Base-by-base conservation (phyloP, 345 rosid genomes). In the Raphanus raphanistrum region DNA sequence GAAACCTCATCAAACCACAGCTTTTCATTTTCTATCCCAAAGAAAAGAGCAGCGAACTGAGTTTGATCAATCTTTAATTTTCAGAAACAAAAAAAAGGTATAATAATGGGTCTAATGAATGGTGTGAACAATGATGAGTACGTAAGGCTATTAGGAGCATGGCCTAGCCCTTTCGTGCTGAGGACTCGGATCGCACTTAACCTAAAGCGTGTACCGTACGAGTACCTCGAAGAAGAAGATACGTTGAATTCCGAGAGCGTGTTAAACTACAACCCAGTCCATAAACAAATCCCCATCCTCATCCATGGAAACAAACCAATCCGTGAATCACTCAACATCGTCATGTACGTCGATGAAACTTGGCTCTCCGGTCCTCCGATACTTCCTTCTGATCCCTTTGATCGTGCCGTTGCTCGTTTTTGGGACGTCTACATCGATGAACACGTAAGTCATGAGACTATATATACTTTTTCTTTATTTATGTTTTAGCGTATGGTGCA, bases 141-240 rank as follows among this genome's bases (percentile, higher is more conserved):
- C 76, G 82, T 87, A 65, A 88, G 81, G 81, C 75, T 94, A 61
- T 16, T 94, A 43, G 96, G 97, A n/a, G 76, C 84, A 12, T 90
- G 96, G 94, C 82, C 94, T 6, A 94, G 98, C 45, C 98, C 98
- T 10, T 91, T 73, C 71, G 94, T 84, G 65, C 67, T 88, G 84
- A 86, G 98, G 80, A 81, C 91, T 5, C 77, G 88, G 77, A 85
- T 94, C 21, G 83, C 83, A 45, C 83, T 80, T 33, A 80, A 80
- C 77, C 73, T 80, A 64, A 80, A 80, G 73, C 11, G 32, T 1
- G 77, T 80, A 59, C 6, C 79, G 31, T 80, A 80, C 38, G 80
- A 76, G 77, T 80, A 75, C 50, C 77, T 75, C 1, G 83, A 80
- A 65, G 83, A 80, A 25, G 75, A 75, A 64, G 79, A 80, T 65